phyloP scores from a whole-genome alignment of 495 filamentous ascomycete genomes.

The Penicillium roqueforti region DNA sequence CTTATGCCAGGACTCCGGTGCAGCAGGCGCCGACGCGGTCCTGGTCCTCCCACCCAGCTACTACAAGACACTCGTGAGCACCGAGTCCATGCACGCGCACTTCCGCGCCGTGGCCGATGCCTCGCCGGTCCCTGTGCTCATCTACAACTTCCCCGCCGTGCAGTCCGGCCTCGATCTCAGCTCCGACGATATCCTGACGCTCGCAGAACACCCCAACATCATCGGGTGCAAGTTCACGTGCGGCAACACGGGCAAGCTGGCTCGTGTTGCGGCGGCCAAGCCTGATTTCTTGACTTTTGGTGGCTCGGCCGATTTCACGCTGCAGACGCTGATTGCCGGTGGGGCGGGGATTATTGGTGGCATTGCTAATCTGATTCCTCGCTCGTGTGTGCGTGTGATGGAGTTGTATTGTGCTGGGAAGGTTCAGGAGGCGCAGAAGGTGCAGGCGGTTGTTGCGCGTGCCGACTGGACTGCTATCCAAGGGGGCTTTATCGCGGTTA shows the following conservation, averaged over 20 bases:
- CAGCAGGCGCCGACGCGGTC: conserved; percentile 76
- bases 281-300: conserved; percentile 74
- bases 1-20: conserved; percentile 69
- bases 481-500: conserved; percentile 81
- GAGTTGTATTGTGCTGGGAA: conserved; percentile 69
- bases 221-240: conserved; percentile 90
- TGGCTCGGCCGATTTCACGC: conserved; percentile 85
- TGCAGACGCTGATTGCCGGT: conserved; percentile 79
- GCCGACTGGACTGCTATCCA: conserved; percentile 89
- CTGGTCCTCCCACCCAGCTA: conserved; percentile 84
- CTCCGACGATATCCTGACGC: conserved; percentile 70
- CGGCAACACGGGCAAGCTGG: conserved; percentile 90
- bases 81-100: conserved; percentile 60
- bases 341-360: conserved; percentile 84
- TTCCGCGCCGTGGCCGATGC: conserved; percentile 74
- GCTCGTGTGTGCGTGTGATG: conserved; percentile 66
- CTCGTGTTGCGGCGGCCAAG: conserved; percentile 65
- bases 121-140: conserved; percentile 81
- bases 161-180: conserved; percentile 76
- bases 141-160: conserved; percentile 91
- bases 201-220: conserved; percentile 79
- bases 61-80: conserved; percentile 62
- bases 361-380: conserved; percentile 78
- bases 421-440: conserved; percentile 62
- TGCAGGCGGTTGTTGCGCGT: conserved; percentile 75